phyloP scores from a whole-genome alignment of 805 yeast genomes.

The Cyberlindnera euphorbiae region DNA sequence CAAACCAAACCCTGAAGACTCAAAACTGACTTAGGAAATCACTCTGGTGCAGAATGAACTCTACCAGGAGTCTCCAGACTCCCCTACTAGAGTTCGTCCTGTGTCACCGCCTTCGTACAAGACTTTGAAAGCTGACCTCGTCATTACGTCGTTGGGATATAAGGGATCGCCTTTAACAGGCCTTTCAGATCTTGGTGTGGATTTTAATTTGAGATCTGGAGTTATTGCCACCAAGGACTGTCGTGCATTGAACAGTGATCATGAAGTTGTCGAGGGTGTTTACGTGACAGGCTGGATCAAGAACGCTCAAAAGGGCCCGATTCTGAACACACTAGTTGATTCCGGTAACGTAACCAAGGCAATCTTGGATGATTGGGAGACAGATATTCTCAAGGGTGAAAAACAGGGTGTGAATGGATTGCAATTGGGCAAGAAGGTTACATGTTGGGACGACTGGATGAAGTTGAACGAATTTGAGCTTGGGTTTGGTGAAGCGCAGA shows the following conservation, averaged over 20 bases:
- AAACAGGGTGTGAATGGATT: conserved; percentile 16
- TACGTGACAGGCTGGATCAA: conserved; percentile 92
- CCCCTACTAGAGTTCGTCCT: conserved; percentile 25
- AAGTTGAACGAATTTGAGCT: conserved; percentile 51
- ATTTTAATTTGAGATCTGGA: conserved; percentile 42
- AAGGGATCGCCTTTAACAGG: conserved; percentile 61
- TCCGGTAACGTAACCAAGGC: conserved; percentile 70
- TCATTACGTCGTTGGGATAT: conserved; percentile 82
- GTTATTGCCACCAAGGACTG: conserved; percentile 44
- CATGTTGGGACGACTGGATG: conserved; percentile 67
- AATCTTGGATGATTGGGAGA: conserved; percentile 51
- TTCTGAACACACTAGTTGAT: conserved; percentile 85
- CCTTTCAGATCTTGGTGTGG: conserved; percentile 38
- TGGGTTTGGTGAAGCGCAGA: conserved; percentile 39
- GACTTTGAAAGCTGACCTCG: conserved; percentile 50
- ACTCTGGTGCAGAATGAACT: conserved; percentile 46
- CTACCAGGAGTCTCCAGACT: conserved; percentile 30
- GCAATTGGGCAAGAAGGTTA: conserved; percentile 29
- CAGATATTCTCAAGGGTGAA: conserved; percentile 15
- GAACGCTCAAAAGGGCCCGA: conserved; percentile 83
- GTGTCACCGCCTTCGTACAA: conserved; percentile 19
- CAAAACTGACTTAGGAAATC: conserved; percentile 33
- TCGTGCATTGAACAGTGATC: conserved; percentile 30
- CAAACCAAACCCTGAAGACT: conserved; percentile 30
- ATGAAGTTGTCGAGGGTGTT: conserved; percentile 39